Evolutionary conservation across 768 basidiomycete species (phyloP).

Genomic region (Amanita brunnescens): DNA sequence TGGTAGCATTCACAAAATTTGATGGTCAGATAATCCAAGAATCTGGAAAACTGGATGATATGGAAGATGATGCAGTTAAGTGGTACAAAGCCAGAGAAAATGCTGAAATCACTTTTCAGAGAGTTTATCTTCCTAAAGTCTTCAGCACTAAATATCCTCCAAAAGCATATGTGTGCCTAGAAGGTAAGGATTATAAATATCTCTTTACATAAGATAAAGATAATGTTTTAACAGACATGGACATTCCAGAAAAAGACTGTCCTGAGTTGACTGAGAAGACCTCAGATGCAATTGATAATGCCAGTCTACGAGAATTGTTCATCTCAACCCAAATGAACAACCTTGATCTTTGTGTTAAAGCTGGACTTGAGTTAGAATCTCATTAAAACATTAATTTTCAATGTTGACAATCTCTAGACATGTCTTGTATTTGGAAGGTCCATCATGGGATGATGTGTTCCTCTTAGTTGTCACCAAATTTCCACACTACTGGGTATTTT

Average conservation of each 20-base stretch:
- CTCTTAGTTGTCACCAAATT: too few species aligned
- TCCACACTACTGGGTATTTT: too few species aligned
- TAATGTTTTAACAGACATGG: slow-evolving; percentile 14
- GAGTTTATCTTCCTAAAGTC: slow-evolving; percentile 11
- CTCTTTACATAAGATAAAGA: background rate
- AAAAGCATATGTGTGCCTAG: slow-evolving; percentile 10
- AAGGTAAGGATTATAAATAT: slow-evolving; percentile 8
- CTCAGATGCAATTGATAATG: slow-evolving; percentile 7
- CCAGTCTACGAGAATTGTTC: slow-evolving; percentile 13
- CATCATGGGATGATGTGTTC: too few species aligned
- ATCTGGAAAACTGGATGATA: slow-evolving; percentile 4
- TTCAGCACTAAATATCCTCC: slow-evolving; percentile 11
- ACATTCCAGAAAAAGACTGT: slow-evolving; percentile 12
- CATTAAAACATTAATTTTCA: background rate
- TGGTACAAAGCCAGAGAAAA: slow-evolving; percentile 7
- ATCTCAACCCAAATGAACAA: slow-evolving; percentile 15
- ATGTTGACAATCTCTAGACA: too few species aligned
- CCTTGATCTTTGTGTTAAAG: slow-evolving; percentile 11
- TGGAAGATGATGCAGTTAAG: slow-evolving; percentile 3
- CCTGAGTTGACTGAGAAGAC: slow-evolving; percentile 10
- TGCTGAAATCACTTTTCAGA: slow-evolving; percentile 11
- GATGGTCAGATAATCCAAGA: slow-evolving; percentile 19
- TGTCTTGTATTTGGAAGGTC: too few species aligned
- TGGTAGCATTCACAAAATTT: slow-evolving; percentile 30
- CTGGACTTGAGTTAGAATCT: slow-evolving; percentile 2